Base-by-base conservation (phyloP, 2,329 filamentous ascomycete species). In the Sclerotinia minor region DNA sequence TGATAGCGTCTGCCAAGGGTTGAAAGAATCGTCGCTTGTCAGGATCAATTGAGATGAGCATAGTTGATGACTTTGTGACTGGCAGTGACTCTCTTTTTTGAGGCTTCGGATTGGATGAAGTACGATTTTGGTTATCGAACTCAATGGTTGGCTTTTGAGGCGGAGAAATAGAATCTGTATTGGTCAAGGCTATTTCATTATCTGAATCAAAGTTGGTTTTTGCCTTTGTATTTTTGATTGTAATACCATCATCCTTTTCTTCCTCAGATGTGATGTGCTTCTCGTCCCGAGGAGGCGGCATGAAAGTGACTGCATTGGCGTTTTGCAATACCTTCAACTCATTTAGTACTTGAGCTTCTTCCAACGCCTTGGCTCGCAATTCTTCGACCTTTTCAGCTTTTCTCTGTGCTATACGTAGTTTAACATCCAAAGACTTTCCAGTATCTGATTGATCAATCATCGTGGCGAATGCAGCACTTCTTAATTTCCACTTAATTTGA, bases 21-120 rank as follows among this genome's bases (percentile, higher is more conserved):
- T 24, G 55, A 63, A 67, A 67, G 47, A 67, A 63, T 53, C 55
- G 55, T 41, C 55, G 24, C 44, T 67, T 63, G 8, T 61, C 65
- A 11, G 24, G 19, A n/a, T 32, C 44, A 15, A 61, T n/a, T 44
- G 45, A 61, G 52, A 19, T 53, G n/a, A 67, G 55, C 44, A 54
- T 50, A 21, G 6, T 21, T 15, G 60, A 64, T 15, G 59, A 49
- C 9, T 35, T 21, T 49, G 45, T 38, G 49, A 61, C 6, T 17
- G 35, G 6, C 21, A 15, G 11, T 8, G 53, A 38, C 32, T 47
- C 24, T n/a, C 29, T 55, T 24, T 8, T 26, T 1, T 19, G 7
- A 29, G n/a, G 35, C 19, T 64, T 54, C 32, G 44, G 41, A 65
- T 65, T 54, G 58, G 58, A 49, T 26, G 5, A 61, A 7, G 45